These are phyloP conservation scores for Colletotrichum agaves DNA, from an alignment of 2,329 filamentous ascomycete genomes.

Conservation along the genomic window DNA sequence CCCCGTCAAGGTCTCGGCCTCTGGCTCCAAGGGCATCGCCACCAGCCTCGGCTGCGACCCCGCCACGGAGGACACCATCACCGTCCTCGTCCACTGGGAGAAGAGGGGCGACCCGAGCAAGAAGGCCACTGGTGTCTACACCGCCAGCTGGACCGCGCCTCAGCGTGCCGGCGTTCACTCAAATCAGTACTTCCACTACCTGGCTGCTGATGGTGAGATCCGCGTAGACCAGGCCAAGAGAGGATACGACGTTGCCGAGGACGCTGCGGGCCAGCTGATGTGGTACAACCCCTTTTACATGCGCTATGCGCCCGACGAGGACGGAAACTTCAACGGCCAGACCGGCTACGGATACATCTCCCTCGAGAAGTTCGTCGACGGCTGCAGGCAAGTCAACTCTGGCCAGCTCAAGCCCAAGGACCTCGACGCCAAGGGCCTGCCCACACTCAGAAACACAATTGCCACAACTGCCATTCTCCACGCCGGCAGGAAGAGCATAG, in stretches of 20 bases:
- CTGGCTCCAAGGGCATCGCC: conserved; percentile 82
- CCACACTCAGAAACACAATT: conserved; percentile 88
- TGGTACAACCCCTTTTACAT: conserved; percentile 98
- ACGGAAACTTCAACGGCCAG: conserved; percentile 93
- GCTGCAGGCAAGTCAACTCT: conserved; percentile 80
- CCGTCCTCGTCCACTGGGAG: conserved; percentile 88
- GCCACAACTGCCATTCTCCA: conserved; percentile 92
- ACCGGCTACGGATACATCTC: conserved; percentile 93
- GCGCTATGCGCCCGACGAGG: conserved; percentile 93
- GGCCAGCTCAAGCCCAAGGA: conserved; percentile 77
- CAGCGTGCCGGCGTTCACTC: conserved; percentile 94
- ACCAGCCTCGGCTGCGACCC: conserved; percentile 80
- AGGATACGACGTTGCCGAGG: conserved; percentile 93
- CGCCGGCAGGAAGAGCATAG: conserved; percentile 84
- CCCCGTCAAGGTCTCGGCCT: conserved; percentile 82
- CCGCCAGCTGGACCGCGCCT: conserved; percentile 93
- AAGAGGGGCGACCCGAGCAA: conserved; percentile 75
- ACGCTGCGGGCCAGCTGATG: conserved; percentile 73
- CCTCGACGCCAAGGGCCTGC: conserved; percentile 82
- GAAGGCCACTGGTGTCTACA: conserved; percentile 88
- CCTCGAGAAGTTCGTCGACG: conserved; percentile 96
- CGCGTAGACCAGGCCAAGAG: conserved; percentile 93
- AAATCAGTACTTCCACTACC: conserved; percentile 97
- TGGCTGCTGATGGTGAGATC: conserved; percentile 85
- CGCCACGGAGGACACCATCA: conserved; percentile 92